Conservation (phyloP, 208 protist species). For the Novymonas esmeraldas region DNA sequence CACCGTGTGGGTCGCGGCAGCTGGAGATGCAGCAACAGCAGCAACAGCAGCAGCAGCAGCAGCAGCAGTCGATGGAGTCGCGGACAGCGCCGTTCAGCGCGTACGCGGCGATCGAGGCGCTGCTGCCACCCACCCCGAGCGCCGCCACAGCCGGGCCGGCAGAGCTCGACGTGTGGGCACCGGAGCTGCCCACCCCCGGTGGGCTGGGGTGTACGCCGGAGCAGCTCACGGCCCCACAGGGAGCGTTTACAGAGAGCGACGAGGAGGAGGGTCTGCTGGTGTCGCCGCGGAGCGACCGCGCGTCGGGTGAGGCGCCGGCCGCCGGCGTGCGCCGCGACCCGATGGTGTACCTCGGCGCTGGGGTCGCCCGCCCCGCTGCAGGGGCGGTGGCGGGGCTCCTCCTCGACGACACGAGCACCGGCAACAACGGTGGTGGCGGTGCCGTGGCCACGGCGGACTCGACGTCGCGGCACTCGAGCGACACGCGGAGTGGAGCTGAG, state of each 20-base stretch:
- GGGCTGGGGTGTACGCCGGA: constrained; percentile 15
- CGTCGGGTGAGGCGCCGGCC: background rate
- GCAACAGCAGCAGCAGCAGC: constrained; percentile 3
- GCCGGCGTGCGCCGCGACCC: constrained; percentile 24
- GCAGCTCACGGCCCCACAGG: constrained; percentile 17
- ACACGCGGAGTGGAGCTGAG: background rate
- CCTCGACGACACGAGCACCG: background rate
- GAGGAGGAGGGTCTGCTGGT: constrained; percentile 32
- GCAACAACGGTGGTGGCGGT: background rate
- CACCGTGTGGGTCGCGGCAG: constrained; percentile 1
- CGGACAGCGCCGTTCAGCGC: constrained; percentile 4
- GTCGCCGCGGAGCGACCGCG: constrained; percentile 13
- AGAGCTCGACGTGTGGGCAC: constrained; percentile 8
- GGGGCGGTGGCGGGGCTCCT: background rate
- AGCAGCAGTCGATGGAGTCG: background rate
- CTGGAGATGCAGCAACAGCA: constrained; percentile 7
- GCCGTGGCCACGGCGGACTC: background rate
- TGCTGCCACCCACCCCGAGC: constrained; percentile 10
- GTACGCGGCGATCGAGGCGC: constrained; percentile 11
- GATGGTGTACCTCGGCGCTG: constrained; percentile 28
- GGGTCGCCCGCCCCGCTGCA: background rate
- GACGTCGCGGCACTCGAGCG: background rate
- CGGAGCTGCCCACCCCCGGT: constrained; percentile 6
- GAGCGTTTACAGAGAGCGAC: constrained; percentile 50
- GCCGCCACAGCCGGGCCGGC: background rate